Conservation (phyloP, 306 rosid species). For the Rubus parviflorus region DNA sequence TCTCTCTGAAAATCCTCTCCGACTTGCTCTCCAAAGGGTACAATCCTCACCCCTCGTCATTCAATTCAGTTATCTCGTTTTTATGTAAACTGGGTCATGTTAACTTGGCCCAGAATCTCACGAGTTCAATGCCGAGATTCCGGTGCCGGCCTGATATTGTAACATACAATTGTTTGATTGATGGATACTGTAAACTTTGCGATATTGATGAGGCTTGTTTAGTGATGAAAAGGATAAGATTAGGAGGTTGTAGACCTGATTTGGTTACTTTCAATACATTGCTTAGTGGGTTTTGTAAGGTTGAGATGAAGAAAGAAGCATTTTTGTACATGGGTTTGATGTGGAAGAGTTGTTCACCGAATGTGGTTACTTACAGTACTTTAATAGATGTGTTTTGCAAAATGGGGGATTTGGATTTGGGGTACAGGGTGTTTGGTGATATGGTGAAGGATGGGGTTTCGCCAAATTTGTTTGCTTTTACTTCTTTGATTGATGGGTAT, state of each 20-base stretch:
- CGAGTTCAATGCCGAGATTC: slow-evolving; percentile 31
- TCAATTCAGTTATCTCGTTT: slow-evolving; percentile 35
- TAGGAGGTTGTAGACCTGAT: slow-evolving; percentile 27
- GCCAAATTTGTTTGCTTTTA: slow-evolving; percentile 38
- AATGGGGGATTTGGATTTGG: slow-evolving; percentile 33
- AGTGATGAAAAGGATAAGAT: slow-evolving; percentile 12
- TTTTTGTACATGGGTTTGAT: slow-evolving; percentile 41
- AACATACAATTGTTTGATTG: slow-evolving; percentile 41
- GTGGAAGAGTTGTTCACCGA: slow-evolving; percentile 41
- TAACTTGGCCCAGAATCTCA: slow-evolving; percentile 13
- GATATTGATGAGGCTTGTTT: slow-evolving; percentile 34
- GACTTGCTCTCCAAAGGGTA: slow-evolving; percentile 39
- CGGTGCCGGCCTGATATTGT: slow-evolving; percentile 36
- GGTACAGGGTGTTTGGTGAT: slow-evolving; percentile 18
- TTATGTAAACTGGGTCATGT: slow-evolving; percentile 31
- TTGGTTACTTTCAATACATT: slow-evolving; percentile 32
- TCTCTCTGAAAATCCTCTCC: slow-evolving; percentile 30
- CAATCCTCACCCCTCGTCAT: slow-evolving; percentile 38
- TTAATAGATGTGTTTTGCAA: slow-evolving; percentile 39
- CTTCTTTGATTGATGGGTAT: slow-evolving; percentile 43
- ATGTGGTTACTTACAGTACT: slow-evolving; percentile 41
- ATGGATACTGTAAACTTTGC: slow-evolving; percentile 28
- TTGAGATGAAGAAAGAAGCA: slow-evolving; percentile 31
- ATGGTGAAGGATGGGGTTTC: slow-evolving; percentile 30
- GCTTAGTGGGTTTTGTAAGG: slow-evolving; percentile 37